A percentile compares a stretch with the other conserved stretches of the same genome.
These are phyloP conservation scores for Phytomonas francai DNA, from an alignment of 208 protist species.

Conservation along the genomic window DNA sequence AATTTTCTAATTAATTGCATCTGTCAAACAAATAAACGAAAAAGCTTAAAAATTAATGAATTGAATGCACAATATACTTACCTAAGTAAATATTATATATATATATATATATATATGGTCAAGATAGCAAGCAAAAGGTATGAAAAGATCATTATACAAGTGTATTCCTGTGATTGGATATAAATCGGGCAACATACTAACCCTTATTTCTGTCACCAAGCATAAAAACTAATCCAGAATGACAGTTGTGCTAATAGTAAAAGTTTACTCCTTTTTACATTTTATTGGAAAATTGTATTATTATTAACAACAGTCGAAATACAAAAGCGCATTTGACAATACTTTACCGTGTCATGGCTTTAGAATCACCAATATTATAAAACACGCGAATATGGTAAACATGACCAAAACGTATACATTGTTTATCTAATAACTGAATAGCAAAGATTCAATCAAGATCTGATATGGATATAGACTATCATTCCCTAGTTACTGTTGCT, in stretches of 20 bases:
- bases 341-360: background rate
- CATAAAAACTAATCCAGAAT: background rate
- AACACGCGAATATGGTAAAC: background rate
- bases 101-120: slow-evolving; percentile 3
- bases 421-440: background rate
- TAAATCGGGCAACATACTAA: background rate
- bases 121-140: slow-evolving; percentile 1
- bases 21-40: slow-evolving; percentile 4
- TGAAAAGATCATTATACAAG: background rate
- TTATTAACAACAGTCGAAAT: background rate
- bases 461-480: background rate
- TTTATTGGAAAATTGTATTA: slow-evolving; percentile 1
- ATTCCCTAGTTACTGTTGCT: no score
- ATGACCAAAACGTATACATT: background rate
- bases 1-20: slow-evolving; percentile 3
- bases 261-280: slow-evolving; percentile 7
- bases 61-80: background rate
- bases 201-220: background rate
- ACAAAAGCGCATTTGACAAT: background rate
- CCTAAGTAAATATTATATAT: background rate
- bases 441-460: background rate
- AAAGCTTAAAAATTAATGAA: slow-evolving; percentile 5
- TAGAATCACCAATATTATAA: background rate
- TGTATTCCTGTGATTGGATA: background rate
- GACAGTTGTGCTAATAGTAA: background rate